Percentiles rank a stretch among this genome's conserved stretches.
These are phyloP conservation scores for Bruguiera hainesii DNA, from an alignment of 441 rosid species.

Conservation along the genomic window DNA sequence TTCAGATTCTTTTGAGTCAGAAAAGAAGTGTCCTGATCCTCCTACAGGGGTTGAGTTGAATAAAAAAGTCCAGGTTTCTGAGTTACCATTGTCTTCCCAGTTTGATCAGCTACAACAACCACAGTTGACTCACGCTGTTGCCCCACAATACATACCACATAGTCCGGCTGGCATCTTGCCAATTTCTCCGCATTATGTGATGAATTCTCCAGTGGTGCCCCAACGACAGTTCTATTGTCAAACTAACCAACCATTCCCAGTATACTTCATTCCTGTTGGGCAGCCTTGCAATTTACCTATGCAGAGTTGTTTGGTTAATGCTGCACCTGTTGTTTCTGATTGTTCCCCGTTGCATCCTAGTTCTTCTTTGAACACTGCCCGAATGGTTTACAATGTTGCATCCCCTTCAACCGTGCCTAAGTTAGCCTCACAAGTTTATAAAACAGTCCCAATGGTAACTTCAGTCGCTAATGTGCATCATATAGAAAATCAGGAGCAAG, in stretches of 20 bases:
- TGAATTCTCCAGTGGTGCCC: constrained; percentile 26
- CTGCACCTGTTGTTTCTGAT: constrained; percentile 15
- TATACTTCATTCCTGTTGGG: constrained; percentile 41
- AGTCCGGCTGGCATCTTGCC: constrained; percentile 36
- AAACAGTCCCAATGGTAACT: constrained; percentile 23
- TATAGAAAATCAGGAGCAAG: constrained; percentile 25
- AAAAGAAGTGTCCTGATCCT: constrained; percentile 23
- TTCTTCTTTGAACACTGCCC: constrained; percentile 23
- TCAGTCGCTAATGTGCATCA: constrained; percentile 15
- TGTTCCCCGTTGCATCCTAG: constrained; percentile 28
- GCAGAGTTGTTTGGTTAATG: constrained; percentile 30
- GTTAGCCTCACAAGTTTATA: constrained; percentile 34
- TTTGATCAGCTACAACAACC: constrained; percentile 41
- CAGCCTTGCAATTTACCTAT: constrained; percentile 35
- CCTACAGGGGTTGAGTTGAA: constrained; percentile 28
- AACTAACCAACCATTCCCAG: constrained; percentile 41
- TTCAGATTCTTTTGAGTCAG: constrained; percentile 26
- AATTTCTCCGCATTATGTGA: constrained; percentile 31
- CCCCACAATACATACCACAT: constrained; percentile 31
- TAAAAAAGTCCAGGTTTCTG: constrained; percentile 37
- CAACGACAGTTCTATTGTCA: constrained; percentile 45
- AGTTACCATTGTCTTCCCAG: constrained; percentile 36
- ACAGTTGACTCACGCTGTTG: constrained; percentile 22
- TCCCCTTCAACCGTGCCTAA: constrained; percentile 36
- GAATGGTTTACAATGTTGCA: constrained; percentile 28